Evolutionary conservation across 2,329 filamentous ascomycete species (phyloP).

Genomic region (Aureobasidium sp.): DNA sequence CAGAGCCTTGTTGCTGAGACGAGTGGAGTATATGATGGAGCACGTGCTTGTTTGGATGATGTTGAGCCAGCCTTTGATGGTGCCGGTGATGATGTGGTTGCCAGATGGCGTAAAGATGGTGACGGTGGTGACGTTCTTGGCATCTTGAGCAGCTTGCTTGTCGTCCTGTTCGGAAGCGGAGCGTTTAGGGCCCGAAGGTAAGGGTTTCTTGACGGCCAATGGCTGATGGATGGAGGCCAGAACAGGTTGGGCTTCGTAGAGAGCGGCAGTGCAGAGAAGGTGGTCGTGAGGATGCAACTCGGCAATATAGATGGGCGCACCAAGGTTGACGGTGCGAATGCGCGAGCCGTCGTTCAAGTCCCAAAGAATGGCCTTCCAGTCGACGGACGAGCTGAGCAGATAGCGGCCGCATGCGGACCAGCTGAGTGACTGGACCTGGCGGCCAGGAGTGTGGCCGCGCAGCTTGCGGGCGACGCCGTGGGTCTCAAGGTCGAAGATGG

Average conservation of each 20-base stretch:
- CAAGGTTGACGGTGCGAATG: slow-evolving; percentile 79
- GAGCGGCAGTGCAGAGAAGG: slow-evolving; percentile 77
- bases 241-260: slow-evolving; percentile 88
- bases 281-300: slow-evolving; percentile 89
- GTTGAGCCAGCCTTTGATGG: slow-evolving; percentile 93
- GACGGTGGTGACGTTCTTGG: slow-evolving; percentile 89
- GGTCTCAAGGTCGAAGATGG: slow-evolving; percentile 95
- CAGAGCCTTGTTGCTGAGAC: slow-evolving; percentile 79
- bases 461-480: slow-evolving; percentile 94
- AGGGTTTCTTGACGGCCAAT: slow-evolving; percentile 60
- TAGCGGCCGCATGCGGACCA: slow-evolving; percentile 92
- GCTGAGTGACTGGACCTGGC: slow-evolving; percentile 88
- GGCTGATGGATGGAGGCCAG: slow-evolving; percentile 58
- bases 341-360: slow-evolving; percentile 69
- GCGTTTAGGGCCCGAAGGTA: slow-evolving; percentile 77
- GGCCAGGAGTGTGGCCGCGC: slow-evolving; percentile 67
- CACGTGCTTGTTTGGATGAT: slow-evolving; percentile 79
- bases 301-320: slow-evolving; percentile 89
- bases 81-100: slow-evolving; percentile 84
- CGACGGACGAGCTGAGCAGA: slow-evolving; percentile 84
- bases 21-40: slow-evolving; percentile 81
- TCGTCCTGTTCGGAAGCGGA: slow-evolving; percentile 66
- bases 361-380: slow-evolving; percentile 96
- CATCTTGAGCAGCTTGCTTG: slow-evolving; percentile 84
- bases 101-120: slow-evolving; percentile 81